Conservation (phyloP, 352 stramenopile genomes). For the Peronospora tabacina region DNA sequence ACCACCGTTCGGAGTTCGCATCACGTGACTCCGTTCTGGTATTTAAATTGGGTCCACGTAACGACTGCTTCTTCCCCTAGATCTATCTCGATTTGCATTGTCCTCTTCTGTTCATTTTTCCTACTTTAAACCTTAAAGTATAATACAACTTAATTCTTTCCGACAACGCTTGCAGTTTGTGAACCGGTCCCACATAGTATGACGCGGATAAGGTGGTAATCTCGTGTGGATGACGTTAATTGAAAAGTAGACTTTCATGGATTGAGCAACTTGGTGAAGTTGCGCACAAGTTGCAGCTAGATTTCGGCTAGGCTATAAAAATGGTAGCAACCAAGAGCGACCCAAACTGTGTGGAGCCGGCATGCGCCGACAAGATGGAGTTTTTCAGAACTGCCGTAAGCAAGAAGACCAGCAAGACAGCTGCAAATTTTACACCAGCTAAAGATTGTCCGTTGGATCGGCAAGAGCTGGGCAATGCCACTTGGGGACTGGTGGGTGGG, state of each 20-base stretch:
- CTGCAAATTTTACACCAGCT: slow-evolving; percentile 12
- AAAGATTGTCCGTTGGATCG: slow-evolving; percentile 77
- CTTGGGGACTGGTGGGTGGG: slow-evolving; percentile 74
- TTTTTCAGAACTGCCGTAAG: slow-evolving; percentile 75
- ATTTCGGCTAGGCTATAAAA: slow-evolving; percentile 4
- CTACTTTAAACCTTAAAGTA: no score
- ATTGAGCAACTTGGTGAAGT: neutral
- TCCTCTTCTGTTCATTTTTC: no score
- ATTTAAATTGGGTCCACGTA: no score
- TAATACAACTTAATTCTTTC: no score
- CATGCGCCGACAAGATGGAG: slow-evolving; percentile 79
- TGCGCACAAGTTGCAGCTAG: neutral
- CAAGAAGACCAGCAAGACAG: slow-evolving; percentile 23
- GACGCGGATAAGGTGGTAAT: no score
- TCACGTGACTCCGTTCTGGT: no score
- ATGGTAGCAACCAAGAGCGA: slow-evolving; percentile 43
- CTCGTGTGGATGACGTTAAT: no score
- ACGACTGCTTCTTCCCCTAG: no score
- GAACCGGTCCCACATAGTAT: no score
- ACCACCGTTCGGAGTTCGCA: no score
- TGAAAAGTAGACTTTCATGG: neutral
- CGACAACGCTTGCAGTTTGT: no score
- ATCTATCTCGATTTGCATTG: no score
- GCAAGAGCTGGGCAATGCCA: slow-evolving; percentile 80
- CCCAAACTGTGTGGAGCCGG: slow-evolving; percentile 79